Evolutionary conservation across 208 protist species (phyloP).

Genomic region (Phytomonas sp.): DNA sequence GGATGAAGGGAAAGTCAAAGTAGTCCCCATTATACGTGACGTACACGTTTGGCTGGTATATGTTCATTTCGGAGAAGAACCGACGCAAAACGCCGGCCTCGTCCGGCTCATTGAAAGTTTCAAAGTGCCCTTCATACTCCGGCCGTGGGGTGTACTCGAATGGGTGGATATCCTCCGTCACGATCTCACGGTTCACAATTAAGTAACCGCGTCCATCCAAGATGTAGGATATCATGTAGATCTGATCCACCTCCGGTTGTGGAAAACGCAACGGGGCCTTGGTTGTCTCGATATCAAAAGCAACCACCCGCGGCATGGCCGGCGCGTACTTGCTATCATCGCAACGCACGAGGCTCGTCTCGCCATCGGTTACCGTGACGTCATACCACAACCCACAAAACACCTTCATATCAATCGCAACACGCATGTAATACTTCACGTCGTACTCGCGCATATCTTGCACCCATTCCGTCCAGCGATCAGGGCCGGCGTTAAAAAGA

Average conservation of each 20-base stretch:
- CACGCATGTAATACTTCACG: slow-evolving; percentile 97
- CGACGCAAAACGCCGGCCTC: slow-evolving; percentile 88
- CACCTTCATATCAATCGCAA: slow-evolving; percentile 95
- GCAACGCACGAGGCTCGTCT: slow-evolving; percentile 52
- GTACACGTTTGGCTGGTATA: slow-evolving; percentile 95
- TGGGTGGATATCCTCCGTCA: slow-evolving; percentile 96
- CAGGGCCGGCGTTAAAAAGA: slow-evolving; percentile 8
- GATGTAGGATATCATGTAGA: slow-evolving; percentile 99
- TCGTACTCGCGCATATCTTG: slow-evolving; percentile 99
- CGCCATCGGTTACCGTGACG: slow-evolving; percentile 69
- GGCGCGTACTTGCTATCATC: slow-evolving; percentile 87
- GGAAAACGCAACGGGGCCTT: slow-evolving; percentile 99
- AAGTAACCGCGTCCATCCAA: slow-evolving; percentile 97
- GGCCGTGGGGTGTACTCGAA: slow-evolving; percentile 99
- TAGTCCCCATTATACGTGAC: slow-evolving; percentile 99
- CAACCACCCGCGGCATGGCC: slow-evolving; percentile 86
- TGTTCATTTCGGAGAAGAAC: slow-evolving; percentile 97
- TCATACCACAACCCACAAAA: slow-evolving; percentile 97
- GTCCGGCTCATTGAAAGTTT: slow-evolving; percentile 95
- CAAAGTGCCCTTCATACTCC: slow-evolving; percentile 97
- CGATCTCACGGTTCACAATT: slow-evolving; percentile 98
- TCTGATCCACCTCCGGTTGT: slow-evolving; percentile 94
- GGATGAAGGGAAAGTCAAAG: slow-evolving; percentile 99
- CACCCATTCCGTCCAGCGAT: slow-evolving; percentile 89
- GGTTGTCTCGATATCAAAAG: slow-evolving; percentile 99